These are phyloP conservation scores for Salmacisia buchloeana DNA, from an alignment of 1,284 basidiomycete genomes.

Conservation along the genomic window DNA sequence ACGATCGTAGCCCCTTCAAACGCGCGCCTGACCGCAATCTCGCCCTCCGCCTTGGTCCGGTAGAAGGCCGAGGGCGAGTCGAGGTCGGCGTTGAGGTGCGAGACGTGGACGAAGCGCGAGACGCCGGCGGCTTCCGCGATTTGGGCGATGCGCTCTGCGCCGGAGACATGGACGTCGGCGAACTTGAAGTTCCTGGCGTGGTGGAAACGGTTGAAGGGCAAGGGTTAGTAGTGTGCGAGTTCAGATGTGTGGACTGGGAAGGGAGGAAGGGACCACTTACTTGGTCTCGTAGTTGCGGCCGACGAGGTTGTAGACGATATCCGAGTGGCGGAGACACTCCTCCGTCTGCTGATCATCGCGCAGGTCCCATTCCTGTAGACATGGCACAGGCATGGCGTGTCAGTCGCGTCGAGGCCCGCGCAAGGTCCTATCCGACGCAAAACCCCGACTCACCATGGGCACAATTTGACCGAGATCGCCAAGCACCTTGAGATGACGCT, in stretches of 20 bases:
- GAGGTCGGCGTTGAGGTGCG: conserved; percentile 83
- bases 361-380: conserved; percentile 81
- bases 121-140: conserved; percentile 74
- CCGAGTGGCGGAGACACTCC: conserved; percentile 90
- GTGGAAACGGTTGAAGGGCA: conserved; percentile 33
- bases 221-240: neutral
- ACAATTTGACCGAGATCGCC: conserved; percentile 97
- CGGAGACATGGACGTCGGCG: conserved; percentile 70
- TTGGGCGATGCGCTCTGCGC: conserved; percentile 64
- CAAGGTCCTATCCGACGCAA: too few relatives aligned
- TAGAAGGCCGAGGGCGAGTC: conserved; percentile 79
- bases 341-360: conserved; percentile 80
- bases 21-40: conserved; percentile 74
- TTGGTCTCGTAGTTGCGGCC: conserved; percentile 88
- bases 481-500: conserved; percentile 81
- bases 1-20: conserved; percentile 88
- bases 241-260: neutral
- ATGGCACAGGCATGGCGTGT: neutral
- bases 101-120: conserved; percentile 83
- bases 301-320: conserved; percentile 91
- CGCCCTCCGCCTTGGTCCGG: conserved; percentile 81
- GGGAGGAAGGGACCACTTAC: conserved; percentile 53
- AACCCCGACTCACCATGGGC: conserved; percentile 64
- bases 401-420: neutral
- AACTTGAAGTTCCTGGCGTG: conserved; percentile 71